Evolutionary conservation across 116 monocot genomes (phyloP), one percentile per base, ranked within the genome.

Genomic region (Papilionanthe hybrid): DNA sequence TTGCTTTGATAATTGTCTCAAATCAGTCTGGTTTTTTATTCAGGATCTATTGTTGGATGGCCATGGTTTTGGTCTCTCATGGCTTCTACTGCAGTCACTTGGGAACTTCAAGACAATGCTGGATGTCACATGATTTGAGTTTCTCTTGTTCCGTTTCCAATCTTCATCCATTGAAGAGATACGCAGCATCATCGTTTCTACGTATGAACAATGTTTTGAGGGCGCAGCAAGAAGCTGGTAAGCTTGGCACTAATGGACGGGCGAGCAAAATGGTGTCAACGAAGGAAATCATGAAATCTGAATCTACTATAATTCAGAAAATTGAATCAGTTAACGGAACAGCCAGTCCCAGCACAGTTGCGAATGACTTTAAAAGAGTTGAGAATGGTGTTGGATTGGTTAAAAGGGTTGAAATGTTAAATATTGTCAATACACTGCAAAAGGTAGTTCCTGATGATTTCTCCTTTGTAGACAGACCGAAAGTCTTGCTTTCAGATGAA

Each of bases 401-500:
- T 49, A 89, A 87, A 75, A 86, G 77, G 75, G 78, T 66, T 37
- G 55, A 56, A 27, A 49, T 85, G 32, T 82, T 87, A 4, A 78
- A 81, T 74, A 49, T 89, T 15, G 89, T 84, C 37, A 87, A 80
- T 29, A 85, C 83, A 23, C 78, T 78, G 43, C 82, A 76, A 72
- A 78, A n/a, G 45, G 32, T 3, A 41, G 60, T 47, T 11, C 42
- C 56, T 48, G 60, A 86, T n/a, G 85, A 87, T 9, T 19, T 77
- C 11, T 76, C 75, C 6, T 85, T 84, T 53, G 67, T 53, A 13
- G 88, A 92, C 47, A 84, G 89, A 9, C 43, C 87, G 22, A 87
- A 86, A 77, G 86, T 93, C 72, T 79, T 96, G 66, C 90, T 91
- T 65, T 90, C 92, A 9, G 93, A 96, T 79, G 89, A 93, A 82